These are phyloP conservation scores for Parascedosporium putredinis DNA, from an alignment of 2,329 filamentous ascomycete species.

Conservation along the genomic window DNA sequence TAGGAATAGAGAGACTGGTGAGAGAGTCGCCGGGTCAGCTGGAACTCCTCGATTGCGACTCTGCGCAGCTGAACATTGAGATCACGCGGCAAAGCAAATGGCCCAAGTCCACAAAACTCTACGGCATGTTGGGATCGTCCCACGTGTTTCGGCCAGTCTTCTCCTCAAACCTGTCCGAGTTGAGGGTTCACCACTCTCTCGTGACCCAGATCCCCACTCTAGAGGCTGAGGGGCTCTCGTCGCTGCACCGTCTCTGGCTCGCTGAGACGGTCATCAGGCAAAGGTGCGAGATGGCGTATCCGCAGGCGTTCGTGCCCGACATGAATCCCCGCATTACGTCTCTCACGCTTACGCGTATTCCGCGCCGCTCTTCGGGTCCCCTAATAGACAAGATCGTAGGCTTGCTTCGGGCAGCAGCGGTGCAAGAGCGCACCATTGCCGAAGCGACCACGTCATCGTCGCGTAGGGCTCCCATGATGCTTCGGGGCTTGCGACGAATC, in stretches of 20 bases:
- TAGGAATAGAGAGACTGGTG: slow-evolving; percentile 33
- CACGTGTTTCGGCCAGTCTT: slow-evolving; percentile 42
- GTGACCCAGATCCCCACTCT: slow-evolving; percentile 44
- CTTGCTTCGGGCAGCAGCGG: slow-evolving; percentile 35
- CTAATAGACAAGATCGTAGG: slow-evolving; percentile 34
- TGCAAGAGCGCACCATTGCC: slow-evolving; percentile 38
- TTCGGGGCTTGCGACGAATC: slow-evolving; percentile 42
- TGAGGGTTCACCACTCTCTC: slow-evolving; percentile 50
- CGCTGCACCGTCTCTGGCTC: slow-evolving; percentile 25
- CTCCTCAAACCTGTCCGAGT: slow-evolving; percentile 39
- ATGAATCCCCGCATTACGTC: slow-evolving; percentile 45
- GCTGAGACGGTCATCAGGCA: slow-evolving; percentile 34
- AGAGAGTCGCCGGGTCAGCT: slow-evolving; percentile 32
- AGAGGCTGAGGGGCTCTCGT: slow-evolving; percentile 24
- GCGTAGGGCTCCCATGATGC: slow-evolving; percentile 28
- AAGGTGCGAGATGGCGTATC: slow-evolving; percentile 34
- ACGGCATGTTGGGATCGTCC: slow-evolving; percentile 33
- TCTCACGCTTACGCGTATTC: slow-evolving; percentile 43
- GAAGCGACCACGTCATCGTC: slow-evolving; percentile 15
- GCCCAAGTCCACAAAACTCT: slow-evolving; percentile 22
- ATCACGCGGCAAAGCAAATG: slow-evolving; percentile 18
- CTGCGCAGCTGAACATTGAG: slow-evolving; percentile 4
- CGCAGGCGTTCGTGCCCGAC: slow-evolving; percentile 39
- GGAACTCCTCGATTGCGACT: slow-evolving; percentile 33
- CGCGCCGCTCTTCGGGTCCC: slow-evolving; percentile 40